A percentile compares a stretch with the other conserved stretches of the same genome.
Conservation (phyloP, 2,329 filamentous ascomycete species). For the Stemphylium lycopersici region DNA sequence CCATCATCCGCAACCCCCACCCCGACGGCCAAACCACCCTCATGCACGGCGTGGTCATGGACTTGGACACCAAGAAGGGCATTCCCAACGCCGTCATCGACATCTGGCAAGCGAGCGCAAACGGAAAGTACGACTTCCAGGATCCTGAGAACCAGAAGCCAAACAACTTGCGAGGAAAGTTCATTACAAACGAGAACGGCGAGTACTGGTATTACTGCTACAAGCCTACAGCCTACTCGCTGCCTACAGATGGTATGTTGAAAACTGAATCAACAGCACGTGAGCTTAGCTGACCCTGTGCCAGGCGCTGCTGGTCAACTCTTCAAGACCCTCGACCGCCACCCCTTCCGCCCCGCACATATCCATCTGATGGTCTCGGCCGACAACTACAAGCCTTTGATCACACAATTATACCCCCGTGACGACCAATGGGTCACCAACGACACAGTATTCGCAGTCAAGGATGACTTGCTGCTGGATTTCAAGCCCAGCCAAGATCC, state of each 20-base stretch:
- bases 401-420: slow-evolving; percentile 64
- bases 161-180: slow-evolving; percentile 80
- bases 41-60: slow-evolving; percentile 73
- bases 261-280: too few relatives aligned
- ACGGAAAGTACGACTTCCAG: slow-evolving; percentile 78
- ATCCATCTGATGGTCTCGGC: slow-evolving; percentile 64
- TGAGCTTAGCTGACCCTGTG: slow-evolving; percentile 4
- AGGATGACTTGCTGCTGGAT: slow-evolving; percentile 65
- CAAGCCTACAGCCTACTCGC: slow-evolving; percentile 74
- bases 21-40: slow-evolving; percentile 63
- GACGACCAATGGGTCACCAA: slow-evolving; percentile 64
- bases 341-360: slow-evolving; percentile 66
- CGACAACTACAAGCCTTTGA: slow-evolving; percentile 62
- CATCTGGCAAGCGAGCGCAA: slow-evolving; percentile 78
- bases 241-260: slow-evolving; percentile 65
- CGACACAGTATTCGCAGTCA: slow-evolving; percentile 67
- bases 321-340: slow-evolving; percentile 61
- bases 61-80: slow-evolving; percentile 69
- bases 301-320: slow-evolving; percentile 59
- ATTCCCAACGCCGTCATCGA: slow-evolving; percentile 74
- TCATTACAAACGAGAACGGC: slow-evolving; percentile 71
- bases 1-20: slow-evolving; percentile 69
- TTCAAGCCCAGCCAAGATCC: slow-evolving; percentile 60
- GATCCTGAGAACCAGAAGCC: slow-evolving; percentile 72
- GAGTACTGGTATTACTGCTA: slow-evolving; percentile 77